Base-by-base conservation (phyloP, 2,329 filamentous ascomycete genomes). In the Pseudocercospora ulei region DNA sequence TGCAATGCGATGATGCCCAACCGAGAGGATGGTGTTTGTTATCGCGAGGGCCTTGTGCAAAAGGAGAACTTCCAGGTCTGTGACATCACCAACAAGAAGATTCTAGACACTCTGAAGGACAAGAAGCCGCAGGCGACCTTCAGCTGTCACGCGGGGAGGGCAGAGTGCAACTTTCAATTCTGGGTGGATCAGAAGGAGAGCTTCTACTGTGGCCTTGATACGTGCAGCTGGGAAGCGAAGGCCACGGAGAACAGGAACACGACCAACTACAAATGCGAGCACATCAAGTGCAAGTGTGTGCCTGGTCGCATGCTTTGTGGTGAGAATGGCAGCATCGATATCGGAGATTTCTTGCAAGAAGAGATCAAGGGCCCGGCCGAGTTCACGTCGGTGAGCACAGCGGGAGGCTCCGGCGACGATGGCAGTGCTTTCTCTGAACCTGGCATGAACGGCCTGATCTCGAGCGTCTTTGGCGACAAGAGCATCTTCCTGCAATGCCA, bases 41-140 rank as follows among this genome's bases (percentile, higher is more conserved):
- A 95, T 60, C 80, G 83, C 56, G 80, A 88, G 51, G 88, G 88
- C 29, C 76, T 93, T 51, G 80, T 92, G 7, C 80, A 96, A 47
- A 86, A 90, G 54, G 78, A 92, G 64, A 98, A 96, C 67, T 88
- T 86, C 65, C 92, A 98, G 65, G 90, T 94, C 67, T 98, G 90
- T 65, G 84, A 92, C 62, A 90, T 98, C 50, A 96, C 87, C 39
- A 98, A 98, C 66, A 75, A 77, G 62, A 90, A 93, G 68, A 98
- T 98, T 56, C 70, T 88, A 39, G 78, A 87, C 46, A 78, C 88
- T 57, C 72, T 98, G 33, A 82, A 86, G 54, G 78, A 81, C 28
- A 76, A 86, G 63, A 81, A 83, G 42, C 87, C 90, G 0, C 82
- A 98, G 62, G 90, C 92, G 14, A 98, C 90, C 1, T 98, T 98